phyloP scores from a whole-genome alignment of 2,329 filamentous ascomycete genomes.

The Ilyonectria robusta region DNA sequence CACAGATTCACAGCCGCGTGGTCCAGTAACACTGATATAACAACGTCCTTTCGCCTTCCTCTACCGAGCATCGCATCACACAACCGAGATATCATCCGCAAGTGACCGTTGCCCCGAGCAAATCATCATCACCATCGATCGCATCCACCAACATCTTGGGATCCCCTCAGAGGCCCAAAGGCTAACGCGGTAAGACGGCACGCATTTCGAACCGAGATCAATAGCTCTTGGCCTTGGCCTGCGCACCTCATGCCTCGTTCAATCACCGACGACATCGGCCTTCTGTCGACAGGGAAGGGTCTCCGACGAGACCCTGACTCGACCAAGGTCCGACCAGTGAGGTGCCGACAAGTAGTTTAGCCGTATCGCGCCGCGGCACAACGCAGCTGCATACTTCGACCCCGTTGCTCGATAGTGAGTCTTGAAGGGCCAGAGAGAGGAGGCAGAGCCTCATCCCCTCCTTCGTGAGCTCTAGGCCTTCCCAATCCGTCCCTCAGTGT shows the following conservation, averaged over 20 bases:
- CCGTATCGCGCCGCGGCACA: constrained; percentile 27
- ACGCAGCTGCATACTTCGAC: constrained; percentile 7
- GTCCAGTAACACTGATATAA: constrained; percentile 8
- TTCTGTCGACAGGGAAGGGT: constrained; percentile 23
- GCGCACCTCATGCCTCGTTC: constrained; percentile 12
- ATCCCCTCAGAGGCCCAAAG: constrained; percentile 3
- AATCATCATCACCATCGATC: neutral
- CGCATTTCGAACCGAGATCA: constrained; percentile 5
- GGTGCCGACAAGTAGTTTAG: constrained; percentile 25
- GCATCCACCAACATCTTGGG: constrained; percentile 4
- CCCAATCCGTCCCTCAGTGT: constrained; percentile 30
- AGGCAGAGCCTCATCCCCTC: constrained; percentile 23
- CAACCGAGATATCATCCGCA: neutral
- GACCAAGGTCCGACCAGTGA: constrained; percentile 28
- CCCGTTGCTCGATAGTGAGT: neutral
- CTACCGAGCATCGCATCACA: neutral
- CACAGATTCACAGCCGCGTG: constrained; percentile 2
- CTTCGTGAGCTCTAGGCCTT: neutral
- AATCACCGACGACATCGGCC: neutral
- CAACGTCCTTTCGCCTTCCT: neutral
- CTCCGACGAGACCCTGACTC: constrained; percentile 14
- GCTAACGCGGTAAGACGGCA: constrained; percentile 29
- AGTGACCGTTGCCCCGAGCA: neutral
- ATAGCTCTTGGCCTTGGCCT: constrained; percentile 21
- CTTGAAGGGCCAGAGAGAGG: neutral